Evolutionary conservation across 257 asterid species (phyloP).

Genomic region (Scutellaria baicalensis): DNA sequence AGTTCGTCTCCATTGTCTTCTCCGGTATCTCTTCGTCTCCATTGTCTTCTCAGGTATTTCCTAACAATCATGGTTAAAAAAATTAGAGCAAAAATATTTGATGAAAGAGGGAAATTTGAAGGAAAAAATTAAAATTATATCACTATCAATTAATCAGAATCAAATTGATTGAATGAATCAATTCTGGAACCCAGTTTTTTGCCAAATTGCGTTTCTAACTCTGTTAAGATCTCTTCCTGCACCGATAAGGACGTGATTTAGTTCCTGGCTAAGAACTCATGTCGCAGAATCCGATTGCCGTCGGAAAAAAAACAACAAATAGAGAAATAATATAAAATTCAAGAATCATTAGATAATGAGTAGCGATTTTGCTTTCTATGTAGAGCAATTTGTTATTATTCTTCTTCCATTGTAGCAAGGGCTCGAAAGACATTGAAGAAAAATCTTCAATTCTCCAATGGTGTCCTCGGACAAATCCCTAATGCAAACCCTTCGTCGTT

Average conservation of each 20-base stretch:
- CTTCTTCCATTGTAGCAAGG: background rate
- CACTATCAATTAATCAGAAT: background rate
- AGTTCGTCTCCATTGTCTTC: constrained; percentile 32
- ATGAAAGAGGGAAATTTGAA: background rate
- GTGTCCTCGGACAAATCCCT: constrained; percentile 61
- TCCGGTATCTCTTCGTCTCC: constrained; percentile 34
- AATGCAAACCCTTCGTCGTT: constrained; percentile 63
- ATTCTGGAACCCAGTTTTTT: constrained; percentile 74
- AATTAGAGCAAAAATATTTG: background rate
- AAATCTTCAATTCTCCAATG: constrained; percentile 39
- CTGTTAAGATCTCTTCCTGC: constrained; percentile 88
- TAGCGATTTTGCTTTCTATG: background rate
- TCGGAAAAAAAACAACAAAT: background rate
- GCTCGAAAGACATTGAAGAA: background rate
- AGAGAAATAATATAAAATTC: no score
- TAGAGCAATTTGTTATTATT: background rate
- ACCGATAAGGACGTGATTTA: constrained; percentile 65
- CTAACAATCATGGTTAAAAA: background rate
- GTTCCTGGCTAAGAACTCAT: constrained; percentile 53
- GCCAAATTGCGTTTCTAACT: constrained; percentile 89
- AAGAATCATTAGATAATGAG: background rate
- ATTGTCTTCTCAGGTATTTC: no score
- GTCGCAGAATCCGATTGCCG: constrained; percentile 62
- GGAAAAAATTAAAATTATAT: background rate
- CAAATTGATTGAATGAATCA: constrained; percentile 12